Evolutionary conservation across 2,329 filamentous ascomycete genomes (phyloP), one percentile per base, ranked within the genome.

Genomic region (Sordariomycetes sp.): DNA sequence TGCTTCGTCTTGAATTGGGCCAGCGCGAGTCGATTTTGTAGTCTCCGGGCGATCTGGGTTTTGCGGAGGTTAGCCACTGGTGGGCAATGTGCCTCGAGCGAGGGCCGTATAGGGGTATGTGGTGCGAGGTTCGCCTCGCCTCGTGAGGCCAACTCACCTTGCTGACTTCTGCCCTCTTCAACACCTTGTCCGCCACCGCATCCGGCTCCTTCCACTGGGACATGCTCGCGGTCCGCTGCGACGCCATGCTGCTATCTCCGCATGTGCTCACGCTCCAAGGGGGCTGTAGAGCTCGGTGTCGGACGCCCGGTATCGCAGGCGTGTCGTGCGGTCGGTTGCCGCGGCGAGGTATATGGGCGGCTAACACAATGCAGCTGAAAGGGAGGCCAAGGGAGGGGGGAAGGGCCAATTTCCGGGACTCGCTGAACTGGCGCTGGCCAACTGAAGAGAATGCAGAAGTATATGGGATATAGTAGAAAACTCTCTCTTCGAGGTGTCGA

Each of bases 1-100:
- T 95, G 87, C 73, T 95, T 90, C 63, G 94, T 90, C 75, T 97
- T 97, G 80, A 96, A 94, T 72, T 95, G 94, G 68, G 94, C 94
- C 62, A 97, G 83, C 59, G 94, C 92, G 60, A 99, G 84, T 62
- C 92, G 89, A 75, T 95, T 90, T 74, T 97, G 90, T 57, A 99
- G 78, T 66, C 87, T 88, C 69, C 92, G 81, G 65, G 91, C 94
- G 76, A 99, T 95, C 94, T 97, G 68, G n/a, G 39, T 22, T 25
- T 45, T 13, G 15, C n/a, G 15, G 15, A 1, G 17, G 39, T 45
- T n/a, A 45, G 39, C 15, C 15, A n/a, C 13, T 17, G 17, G 39
- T 2, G 39, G 6, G 13, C 6, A 4, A 15, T 17, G 2, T n/a
- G 17, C 8, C 39, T 45, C 13, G 39, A 45, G 39, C 6, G n/a